Evolutionary conservation across 192 early-diverging fungal species (phyloP), one percentile per base, ranked within the genome.

Genomic region (Podila verticillata): DNA sequence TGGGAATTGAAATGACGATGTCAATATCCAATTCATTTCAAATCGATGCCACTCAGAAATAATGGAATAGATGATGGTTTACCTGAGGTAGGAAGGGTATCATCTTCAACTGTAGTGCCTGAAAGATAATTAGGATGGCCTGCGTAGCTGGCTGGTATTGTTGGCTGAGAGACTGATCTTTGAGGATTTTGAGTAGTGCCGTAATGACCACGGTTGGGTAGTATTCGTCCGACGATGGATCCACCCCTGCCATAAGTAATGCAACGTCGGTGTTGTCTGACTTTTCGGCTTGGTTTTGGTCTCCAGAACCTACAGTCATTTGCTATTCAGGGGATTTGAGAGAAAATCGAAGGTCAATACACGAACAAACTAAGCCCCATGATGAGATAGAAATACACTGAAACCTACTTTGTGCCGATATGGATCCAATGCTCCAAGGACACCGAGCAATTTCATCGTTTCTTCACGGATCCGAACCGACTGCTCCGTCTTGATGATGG

Each of bases 391-490:
- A 5, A 31, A 24, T 26, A 57, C 17, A 44, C 17, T 2, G 7
- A 34, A n/a, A 20, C 19, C 49, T 83, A 87, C 86, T 72, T 88
- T 90, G 65, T 90, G 83, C 2, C 84, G 84, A 83, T 97, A 96
- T 15, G 97, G 96, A 87, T 99, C 97, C 24, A 99, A 82, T 12
- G 97, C 97, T 29, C 97, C 97, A 9, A 99, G 87, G 17, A 96
- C 94, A 63, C 97, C 97, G 57, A 99, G 88, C 15, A 96, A 85
- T 58, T 96, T 96, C 29, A 97, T 89, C 1, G 93, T 93, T 79
- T 97, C 95, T 29, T 87, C 78, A 30, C 96, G 87, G 28, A 98
- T 93, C 9, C 75, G 80, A 9, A 87, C 73, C 8, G 87, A 85
- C 58, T 91, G 88, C 83, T 98, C 96, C 0, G 93, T 90, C 70